Percentiles rank a stretch among this genome's conserved stretches.
phyloP scores from a whole-genome alignment of 2,329 filamentous ascomycete genomes.

The Aspergillus sp. region DNA sequence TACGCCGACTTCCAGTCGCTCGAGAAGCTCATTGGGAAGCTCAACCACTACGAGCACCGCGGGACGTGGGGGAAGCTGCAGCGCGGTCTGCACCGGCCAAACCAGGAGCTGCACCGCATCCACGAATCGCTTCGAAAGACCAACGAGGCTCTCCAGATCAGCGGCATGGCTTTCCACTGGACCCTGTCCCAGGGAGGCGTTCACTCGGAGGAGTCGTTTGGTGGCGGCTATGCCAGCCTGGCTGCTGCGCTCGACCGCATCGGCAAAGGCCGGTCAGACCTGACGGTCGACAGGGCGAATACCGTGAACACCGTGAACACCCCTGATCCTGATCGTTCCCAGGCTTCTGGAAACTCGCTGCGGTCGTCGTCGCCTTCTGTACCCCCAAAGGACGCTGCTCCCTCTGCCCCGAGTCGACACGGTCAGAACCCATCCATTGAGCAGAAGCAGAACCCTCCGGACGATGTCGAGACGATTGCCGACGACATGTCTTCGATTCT shows the following conservation, averaged over 20 bases:
- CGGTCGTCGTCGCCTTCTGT: conserved; percentile 17
- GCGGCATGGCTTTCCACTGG: conserved; percentile 67
- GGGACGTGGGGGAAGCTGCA: conserved; percentile 60
- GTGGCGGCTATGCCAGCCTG: conserved; percentile 67
- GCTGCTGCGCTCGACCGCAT: conserved; percentile 61
- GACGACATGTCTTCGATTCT: conserved; percentile 32
- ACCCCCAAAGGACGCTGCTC: conserved; percentile 27
- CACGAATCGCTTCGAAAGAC: conserved; percentile 18
- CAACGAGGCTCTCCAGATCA: conserved; percentile 63
- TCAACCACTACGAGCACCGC: conserved; percentile 63
- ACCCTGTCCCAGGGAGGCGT: conserved; percentile 58
- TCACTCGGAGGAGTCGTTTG: conserved; percentile 54
- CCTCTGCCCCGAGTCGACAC: not conserved
- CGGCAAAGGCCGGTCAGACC: conserved; percentile 32
- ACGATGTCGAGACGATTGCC: conserved; percentile 15
- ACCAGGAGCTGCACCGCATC: conserved; percentile 49
- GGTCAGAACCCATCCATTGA: too few species aligned
- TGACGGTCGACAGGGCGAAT: conserved; percentile 29
- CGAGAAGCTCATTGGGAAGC: conserved; percentile 62
- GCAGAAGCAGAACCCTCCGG: conserved; percentile 6
- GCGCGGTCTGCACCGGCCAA: conserved; percentile 55
- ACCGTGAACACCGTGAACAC: too few species aligned
- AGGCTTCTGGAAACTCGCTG: conserved; percentile 2
- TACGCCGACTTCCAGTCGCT: conserved; percentile 63
- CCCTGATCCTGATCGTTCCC: conserved; percentile 11